Base-by-base conservation (phyloP, 1,139 yeast genomes). In the Waltiozyma sp. region DNA sequence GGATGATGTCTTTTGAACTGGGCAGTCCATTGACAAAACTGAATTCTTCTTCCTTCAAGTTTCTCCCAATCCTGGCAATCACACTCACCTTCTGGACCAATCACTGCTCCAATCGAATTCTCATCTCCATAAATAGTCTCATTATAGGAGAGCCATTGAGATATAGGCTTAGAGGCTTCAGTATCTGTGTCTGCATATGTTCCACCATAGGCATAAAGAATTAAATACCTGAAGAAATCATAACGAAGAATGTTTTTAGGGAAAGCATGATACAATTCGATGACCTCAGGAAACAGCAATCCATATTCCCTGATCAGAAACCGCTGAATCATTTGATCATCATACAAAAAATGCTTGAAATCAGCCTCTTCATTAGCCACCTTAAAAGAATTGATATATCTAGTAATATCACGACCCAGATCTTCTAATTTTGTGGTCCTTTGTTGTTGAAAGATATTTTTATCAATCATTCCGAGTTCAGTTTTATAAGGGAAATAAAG, bases 1-100 rank as follows among this genome's bases (percentile, higher is more conserved):
- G 83, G 83, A 51, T 80, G 70, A 51, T 76, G 67, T 5, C 74
- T 66, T 49, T 75, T 63, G 11, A 69, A 64, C 49, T 66, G 69
- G 42, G 68, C 59, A 14, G 71, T 61, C 72, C 72, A 68, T 50
- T 68, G 72, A 48, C 69, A 68, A 45, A 68, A 63, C 51, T 68
- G 72, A 18, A 67, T 55, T 40, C 72, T 55, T 47, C 72, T 58
- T 3, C 68, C 61, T 37, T 50, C 54, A 44, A 60, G 45, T 2
- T 55, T 57, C 26, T 49, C 46, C 64, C 63, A 59, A 9, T 39
- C 39, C 38, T 51, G 53, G 49, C 76, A 57, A 38, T 55, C 58
- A 57, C 47, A 57, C 31, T 55, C 58, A 53, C 43, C 57, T 49
- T 72, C 73, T 39, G 73, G 60, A 15, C 72, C 65, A 16, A 72